Base-by-base conservation (phyloP, 1,284 basidiomycete genomes). In the Caloboletus inedulis region DNA sequence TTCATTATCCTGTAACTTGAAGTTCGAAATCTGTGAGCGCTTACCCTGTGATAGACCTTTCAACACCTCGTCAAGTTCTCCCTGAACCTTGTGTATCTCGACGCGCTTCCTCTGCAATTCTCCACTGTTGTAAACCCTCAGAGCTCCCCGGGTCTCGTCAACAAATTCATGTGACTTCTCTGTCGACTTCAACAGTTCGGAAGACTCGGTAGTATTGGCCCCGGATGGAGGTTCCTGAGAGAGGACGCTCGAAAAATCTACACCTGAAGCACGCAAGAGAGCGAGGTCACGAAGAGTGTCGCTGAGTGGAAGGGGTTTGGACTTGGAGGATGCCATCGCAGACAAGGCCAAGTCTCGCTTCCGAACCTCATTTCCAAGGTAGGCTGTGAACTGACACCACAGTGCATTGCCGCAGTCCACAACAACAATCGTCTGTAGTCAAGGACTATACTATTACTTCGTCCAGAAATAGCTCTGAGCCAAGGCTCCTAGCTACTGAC, bases 271-370 rank as follows among this genome's bases (percentile, higher is more conserved):
- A 37, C 84, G 79, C 21, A 90, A 70, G 29, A 87, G 69, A 3
- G 87, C 86, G 29, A 90, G 78, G 67, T 90, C 88, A n/a, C 78
- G 82, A 37, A 89, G 74, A 3, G 81, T 82, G 54, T 81, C 76
- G 52, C 75, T 69, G 41, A 89, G 73, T 7, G 82, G 72, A 25
- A 90, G 73, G 10, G 82, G 77, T 58, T 80, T 81, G 27, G 71
- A 41, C 57, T 74, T 79, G 21, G 69, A 66, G 23, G 70, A 53
- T 23, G 23, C 3, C 72, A 73, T 73, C 30, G 52, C 53, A 47
- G 37, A 44, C 31, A 23, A 8, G 36, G 37, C 43, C 27, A 34
- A 40, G 42, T 16, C n/a, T 31, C 29, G n/a, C 19, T 43, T 19
- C 33, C 14, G 31, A 16, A 16, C 46, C 23, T 50, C 25, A 4